Evolutionary conservation across 169 alveolate genomes (phyloP), one percentile per base, ranked within the genome.

Genomic region (Plasmodium coatneyi): DNA sequence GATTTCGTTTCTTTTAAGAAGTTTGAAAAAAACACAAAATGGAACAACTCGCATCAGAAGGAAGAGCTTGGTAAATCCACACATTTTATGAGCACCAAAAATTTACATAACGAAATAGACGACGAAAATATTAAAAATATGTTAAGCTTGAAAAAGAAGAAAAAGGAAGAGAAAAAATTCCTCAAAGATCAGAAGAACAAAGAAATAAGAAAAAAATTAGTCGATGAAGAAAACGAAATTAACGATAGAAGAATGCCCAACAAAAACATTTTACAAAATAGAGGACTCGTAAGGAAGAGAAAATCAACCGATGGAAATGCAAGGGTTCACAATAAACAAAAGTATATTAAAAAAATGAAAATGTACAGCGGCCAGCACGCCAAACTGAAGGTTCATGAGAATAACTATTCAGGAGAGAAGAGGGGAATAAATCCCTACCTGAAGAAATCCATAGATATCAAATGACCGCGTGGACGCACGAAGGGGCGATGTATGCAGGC

Each of bases 231-330:
- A 76, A 95, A 92, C 80, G 95, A 95, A 84, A 82, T 92, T 74
- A 71, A 80, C 71, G 95, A 95, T 81, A 76, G 89, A 46, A 43
- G 92, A 66, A 92, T 81, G 36, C 95, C 95, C 72, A 82, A 92
- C 80, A 95, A 96, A 80, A 97, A 96, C 54, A 98, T 98, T 56
- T 86, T 96, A 96, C 97, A 97, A 93, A 97, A 97, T 71, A 98
- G 95, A 80, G 99, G 99, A 14, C 95, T 98, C 46, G 97, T 98
- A 34, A 83, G 99, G 34, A 97, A 97, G 95, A 96, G 99, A 79
- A 97, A 97, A 97, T 97, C 98, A 96, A 97, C 97, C n/a, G 98
- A 97, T 56, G 98, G 99, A 10, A 98, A 98, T 93, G 98, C 99
- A 46, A 96, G 99, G 76, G 99, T 98, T 22, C 97, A 97, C 83